Base-by-base conservation (phyloP, 257 asterid species). In the Ophiorrhiza pumila region DNA sequence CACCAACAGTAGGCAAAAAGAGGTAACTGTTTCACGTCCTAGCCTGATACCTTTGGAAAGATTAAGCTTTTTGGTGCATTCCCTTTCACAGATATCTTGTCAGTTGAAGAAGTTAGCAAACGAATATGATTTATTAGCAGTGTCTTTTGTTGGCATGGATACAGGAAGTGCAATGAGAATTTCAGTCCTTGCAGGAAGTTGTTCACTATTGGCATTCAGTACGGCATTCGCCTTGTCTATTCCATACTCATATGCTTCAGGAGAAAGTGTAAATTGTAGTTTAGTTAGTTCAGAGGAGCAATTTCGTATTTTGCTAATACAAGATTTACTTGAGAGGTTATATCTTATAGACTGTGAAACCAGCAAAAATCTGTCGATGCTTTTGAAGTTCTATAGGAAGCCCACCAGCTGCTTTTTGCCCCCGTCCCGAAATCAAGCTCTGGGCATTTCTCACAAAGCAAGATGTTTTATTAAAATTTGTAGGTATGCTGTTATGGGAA, bases 191-290 rank as follows among this genome's bases (percentile, higher is more conserved):
- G 93, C 97, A 39, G 71, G 86, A 77, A 71, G 88, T 82, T 94
- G 98, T 83, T 94, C 98, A 14, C 66, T 91, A 37, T 69, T 94
- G 88, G 98, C 99, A 74, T 94, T 94, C 66, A 73, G 88, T 82
- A 78, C 87, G 46, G 94, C 89, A 72, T 87, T 85, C 71, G 80
- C 87, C 49, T 82, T 84, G 74, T 68, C 76, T 73, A 69, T 81
- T 31, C 86, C 90, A 25, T 73, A 83, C 63, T 75, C 55, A 79
- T 74, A 73, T 80, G 56, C 68, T 76, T 79, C 86, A 50, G 83
- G 70, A 80, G 73, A 72, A 64, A 31, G 27, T 69, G 71, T 49
- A 14, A 72, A 20, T 56, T 69, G 41, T 55, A 62, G 63, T 77
- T 72, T 69, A 56, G 81, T 80, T 68, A 74, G 75, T 20, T 55